phyloP scores from a whole-genome alignment of 352 stramenopile species.

The Thraustochytrium striatum region DNA sequence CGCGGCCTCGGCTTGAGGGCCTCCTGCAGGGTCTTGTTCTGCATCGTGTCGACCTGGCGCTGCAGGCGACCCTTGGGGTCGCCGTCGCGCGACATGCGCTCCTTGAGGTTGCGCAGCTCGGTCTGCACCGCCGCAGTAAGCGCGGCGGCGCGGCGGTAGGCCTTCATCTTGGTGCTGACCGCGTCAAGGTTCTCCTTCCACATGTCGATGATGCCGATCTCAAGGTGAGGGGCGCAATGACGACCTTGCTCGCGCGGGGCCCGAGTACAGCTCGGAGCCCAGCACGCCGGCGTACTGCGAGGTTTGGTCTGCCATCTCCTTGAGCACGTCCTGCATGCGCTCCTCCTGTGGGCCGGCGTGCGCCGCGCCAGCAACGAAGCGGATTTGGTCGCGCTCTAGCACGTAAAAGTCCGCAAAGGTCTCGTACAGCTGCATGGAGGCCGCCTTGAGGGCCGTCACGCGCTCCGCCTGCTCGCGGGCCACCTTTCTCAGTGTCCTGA shows the following conservation, averaged over 20 bases:
- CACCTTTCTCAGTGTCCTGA: neutral
- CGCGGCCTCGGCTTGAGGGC: neutral
- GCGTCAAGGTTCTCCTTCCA: slow-evolving; percentile 28
- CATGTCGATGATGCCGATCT: slow-evolving; percentile 36
- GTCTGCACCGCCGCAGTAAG: neutral
- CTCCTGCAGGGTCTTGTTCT: neutral
- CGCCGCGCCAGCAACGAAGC: neutral
- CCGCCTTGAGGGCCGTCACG: neutral
- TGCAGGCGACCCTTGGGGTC: slow-evolving; percentile 1
- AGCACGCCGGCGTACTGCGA: slow-evolving; percentile 31
- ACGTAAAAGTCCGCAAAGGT: slow-evolving; percentile 44
- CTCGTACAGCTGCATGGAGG: slow-evolving; percentile 24
- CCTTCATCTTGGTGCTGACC: neutral
- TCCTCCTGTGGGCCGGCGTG: neutral
- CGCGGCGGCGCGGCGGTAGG: neutral
- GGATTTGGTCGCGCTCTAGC: slow-evolving; percentile 6
- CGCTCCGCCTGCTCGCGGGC: neutral
- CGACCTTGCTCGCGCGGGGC: neutral
- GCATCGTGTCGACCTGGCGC: neutral
- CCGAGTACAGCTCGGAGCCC: neutral
- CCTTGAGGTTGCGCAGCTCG: neutral
- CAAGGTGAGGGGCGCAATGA: slow-evolving; percentile 8
- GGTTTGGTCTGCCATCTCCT: slow-evolving; percentile 5
- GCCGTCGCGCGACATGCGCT: slow-evolving; percentile 1
- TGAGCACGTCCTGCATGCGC: slow-evolving; percentile 17